Base-by-base conservation (phyloP, 2,329 filamentous ascomycete genomes). In the Penicillium rolfsii region DNA sequence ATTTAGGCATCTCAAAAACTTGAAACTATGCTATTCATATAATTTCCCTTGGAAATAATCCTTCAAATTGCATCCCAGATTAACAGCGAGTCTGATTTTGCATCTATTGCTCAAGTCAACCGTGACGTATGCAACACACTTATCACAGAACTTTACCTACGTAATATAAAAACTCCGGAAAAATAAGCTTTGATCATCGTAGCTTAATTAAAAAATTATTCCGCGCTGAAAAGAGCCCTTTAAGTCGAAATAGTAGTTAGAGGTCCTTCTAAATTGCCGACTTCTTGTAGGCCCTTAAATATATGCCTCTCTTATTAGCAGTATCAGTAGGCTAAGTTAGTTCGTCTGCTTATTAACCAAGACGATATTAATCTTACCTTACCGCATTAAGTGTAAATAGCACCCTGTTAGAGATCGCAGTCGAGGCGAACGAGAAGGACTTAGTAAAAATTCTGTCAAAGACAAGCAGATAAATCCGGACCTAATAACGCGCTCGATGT, bases 91-190 rank as follows among this genome's bases (percentile, higher is more conserved):
- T 33, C 38, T 28, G 52, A 55, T 55, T 24, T 55, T 55, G 22
- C 52, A 43, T 55, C 38, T 30, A 33, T 55, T 28, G 24, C 33
- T 28, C 52, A 55, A 55, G 52, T 55, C 40, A 55, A 55, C 38
- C 52, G 52, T 55, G 52, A 28, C 35, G 14, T 55, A 43, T 55
- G 46, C 52, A 38, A 55, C 41, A 55, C 52, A 43, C 52, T 55
- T 28, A 35, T 55, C 43, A 43, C 52, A n/a, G 19, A 55, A 55
- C 52, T 55, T 40, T 55, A 55, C 52, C 22, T 40, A 33, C 52
- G 52, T 28, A 55, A 55, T 55, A 26, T 40, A 55, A 55, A 55
- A 26, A 19, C 45, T 55, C 41, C 52, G 43, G 30, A 43, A 28
- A 49, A 49, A 26, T 26, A n/a, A 30, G 46, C 24, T 19, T 30